Conservation (phyloP, 2,329 filamentous ascomycete species). For the Fusarium pilosicola region DNA sequence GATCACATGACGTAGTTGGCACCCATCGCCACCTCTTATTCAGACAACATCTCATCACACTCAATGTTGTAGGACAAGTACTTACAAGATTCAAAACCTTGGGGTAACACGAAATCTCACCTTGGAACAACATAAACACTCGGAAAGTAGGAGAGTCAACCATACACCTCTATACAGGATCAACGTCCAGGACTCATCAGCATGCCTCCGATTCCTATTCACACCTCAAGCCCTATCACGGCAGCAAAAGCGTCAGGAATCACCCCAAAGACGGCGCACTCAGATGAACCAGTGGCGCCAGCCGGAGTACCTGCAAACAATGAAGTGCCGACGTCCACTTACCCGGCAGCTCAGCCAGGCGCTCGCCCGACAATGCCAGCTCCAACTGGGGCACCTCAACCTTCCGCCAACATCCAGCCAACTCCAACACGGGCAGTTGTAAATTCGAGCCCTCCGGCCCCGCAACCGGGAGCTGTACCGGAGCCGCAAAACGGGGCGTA, state of each 20-base stretch:
- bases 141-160: not conserved
- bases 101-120: not conserved
- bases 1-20: constrained; percentile 39
- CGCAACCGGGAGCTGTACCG: constrained; percentile 68
- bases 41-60: constrained; percentile 24
- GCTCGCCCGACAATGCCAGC: constrained; percentile 53
- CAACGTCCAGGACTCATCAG: constrained; percentile 16
- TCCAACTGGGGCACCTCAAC: constrained; percentile 53
- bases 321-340: constrained; percentile 48
- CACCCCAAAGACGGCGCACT: constrained; percentile 57
- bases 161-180: not conserved
- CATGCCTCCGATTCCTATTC: constrained; percentile 72
- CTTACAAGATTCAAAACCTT: not conserved
- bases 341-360: constrained; percentile 41
- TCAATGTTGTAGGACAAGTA: not conserved
- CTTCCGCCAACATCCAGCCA: constrained; percentile 51
- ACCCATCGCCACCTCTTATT: constrained; percentile 29
- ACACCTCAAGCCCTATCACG: constrained; percentile 68
- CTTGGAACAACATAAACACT: not conserved
- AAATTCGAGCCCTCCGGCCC: constrained; percentile 58
- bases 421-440: constrained; percentile 54
- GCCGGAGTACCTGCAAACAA: constrained; percentile 38
- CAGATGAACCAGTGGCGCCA: constrained; percentile 34
- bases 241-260: constrained; percentile 62
- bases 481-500: constrained; percentile 48